Conservation (phyloP, 495 filamentous ascomycete genomes). For the Pyronema domesticum region DNA sequence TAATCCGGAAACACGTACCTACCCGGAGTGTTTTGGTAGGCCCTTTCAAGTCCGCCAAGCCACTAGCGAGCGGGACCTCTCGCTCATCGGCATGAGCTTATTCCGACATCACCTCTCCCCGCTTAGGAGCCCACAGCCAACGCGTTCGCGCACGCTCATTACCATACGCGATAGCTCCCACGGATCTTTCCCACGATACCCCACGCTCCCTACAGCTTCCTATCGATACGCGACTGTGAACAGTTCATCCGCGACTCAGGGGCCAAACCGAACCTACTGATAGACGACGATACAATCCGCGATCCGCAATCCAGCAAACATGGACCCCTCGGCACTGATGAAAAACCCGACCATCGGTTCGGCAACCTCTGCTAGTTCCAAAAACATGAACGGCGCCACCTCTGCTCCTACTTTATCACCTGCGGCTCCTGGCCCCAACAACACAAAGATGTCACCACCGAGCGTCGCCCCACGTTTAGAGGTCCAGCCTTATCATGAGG, state of each 20-base stretch:
- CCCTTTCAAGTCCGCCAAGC: background rate
- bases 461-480: constrained; percentile 56
- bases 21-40: too few species aligned
- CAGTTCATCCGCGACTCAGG: background rate
- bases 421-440: background rate
- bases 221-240: background rate
- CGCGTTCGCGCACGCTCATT: background rate
- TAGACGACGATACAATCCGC: background rate
- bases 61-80: background rate
- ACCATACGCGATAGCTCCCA: too few species aligned
- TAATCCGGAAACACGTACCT: too few species aligned
- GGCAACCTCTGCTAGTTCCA: too few species aligned
- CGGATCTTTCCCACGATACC: background rate
- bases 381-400: background rate
- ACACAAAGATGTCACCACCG: constrained; percentile 10
- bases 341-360: background rate
- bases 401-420: background rate
- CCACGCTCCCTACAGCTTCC: background rate
- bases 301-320: background rate
- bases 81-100: constrained; percentile 17
- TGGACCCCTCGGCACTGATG: background rate
- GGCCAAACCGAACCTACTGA: background rate
- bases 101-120: constrained; percentile 11
- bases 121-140: background rate
- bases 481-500: constrained; percentile 72